These are phyloP conservation scores for Sugiyamaella boreocaroliniensis DNA, from an alignment of 805 yeast genomes.

Conservation along the genomic window DNA sequence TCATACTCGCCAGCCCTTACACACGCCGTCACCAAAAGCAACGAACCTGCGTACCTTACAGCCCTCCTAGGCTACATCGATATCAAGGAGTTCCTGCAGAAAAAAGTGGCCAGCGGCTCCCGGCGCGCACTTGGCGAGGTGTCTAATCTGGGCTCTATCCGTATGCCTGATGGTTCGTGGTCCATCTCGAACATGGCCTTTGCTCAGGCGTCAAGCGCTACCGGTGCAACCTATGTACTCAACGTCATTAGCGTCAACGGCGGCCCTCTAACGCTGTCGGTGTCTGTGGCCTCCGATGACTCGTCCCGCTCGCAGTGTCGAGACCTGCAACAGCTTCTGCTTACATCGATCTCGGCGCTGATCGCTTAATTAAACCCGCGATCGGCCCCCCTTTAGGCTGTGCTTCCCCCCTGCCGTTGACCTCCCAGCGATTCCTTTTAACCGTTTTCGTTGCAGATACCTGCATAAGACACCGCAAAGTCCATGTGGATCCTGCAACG, in stretches of 20 bases:
- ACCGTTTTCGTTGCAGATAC: neutral
- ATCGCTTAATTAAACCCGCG: neutral
- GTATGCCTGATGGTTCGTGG: neutral
- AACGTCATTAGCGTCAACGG: slow-evolving; percentile 11
- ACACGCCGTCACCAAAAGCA: neutral
- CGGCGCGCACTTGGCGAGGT: slow-evolving; percentile 13
- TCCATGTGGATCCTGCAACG: neutral
- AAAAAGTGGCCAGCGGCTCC: neutral
- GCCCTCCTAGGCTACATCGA: slow-evolving; percentile 13
- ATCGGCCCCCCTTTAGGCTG: neutral
- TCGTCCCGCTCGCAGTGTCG: neutral
- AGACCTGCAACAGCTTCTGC: neutral
- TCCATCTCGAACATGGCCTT: slow-evolving; percentile 8
- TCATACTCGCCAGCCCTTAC: neutral
- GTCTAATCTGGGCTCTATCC: slow-evolving; percentile 16
- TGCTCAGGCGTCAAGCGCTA: slow-evolving; percentile 13
- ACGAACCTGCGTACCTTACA: slow-evolving; percentile 1
- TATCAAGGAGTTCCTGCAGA: slow-evolving; percentile 8
- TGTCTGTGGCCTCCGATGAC: slow-evolving; percentile 13
- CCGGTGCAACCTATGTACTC: slow-evolving; percentile 11
- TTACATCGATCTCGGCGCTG: neutral
- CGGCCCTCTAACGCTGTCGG: slow-evolving; percentile 9
- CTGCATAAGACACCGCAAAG: neutral
- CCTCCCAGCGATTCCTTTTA: neutral
- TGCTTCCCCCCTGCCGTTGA: neutral